phyloP scores from a whole-genome alignment of 129 eudicot species.

The Helichrysum umbraculigerum region DNA sequence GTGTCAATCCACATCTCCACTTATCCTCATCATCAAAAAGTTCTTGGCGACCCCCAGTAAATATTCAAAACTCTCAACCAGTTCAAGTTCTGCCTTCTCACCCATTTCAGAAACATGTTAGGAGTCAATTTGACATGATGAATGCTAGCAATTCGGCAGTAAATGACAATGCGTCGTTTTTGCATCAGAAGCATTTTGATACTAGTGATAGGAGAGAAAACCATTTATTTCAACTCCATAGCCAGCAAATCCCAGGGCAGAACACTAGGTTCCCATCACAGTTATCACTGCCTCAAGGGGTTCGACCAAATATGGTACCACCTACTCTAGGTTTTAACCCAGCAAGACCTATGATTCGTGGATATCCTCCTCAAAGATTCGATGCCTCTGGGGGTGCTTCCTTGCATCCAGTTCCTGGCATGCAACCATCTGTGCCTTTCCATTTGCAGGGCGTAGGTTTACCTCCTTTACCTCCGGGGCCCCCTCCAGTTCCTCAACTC shows the following conservation, averaged over 20 bases:
- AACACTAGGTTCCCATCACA: constrained; percentile 40
- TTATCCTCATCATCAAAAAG: constrained; percentile 46
- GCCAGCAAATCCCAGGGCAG: constrained; percentile 41
- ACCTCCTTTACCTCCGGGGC: constrained; percentile 56
- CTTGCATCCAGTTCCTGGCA: constrained; percentile 33
- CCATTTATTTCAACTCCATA: constrained; percentile 37
- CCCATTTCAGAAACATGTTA: constrained; percentile 42
- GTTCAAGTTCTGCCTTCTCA: constrained; percentile 34
- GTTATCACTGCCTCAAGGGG: constrained; percentile 42
- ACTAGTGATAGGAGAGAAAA: constrained; percentile 28
- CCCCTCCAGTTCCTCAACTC: constrained; percentile 52
- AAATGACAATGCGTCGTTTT: constrained; percentile 40
- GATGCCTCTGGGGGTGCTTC: constrained; percentile 31
- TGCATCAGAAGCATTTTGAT: constrained; percentile 37
- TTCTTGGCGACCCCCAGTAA: constrained; percentile 55
- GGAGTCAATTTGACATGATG: constrained; percentile 38
- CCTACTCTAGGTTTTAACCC: constrained; percentile 34
- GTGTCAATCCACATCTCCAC: constrained; percentile 33
- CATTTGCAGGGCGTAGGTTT: constrained; percentile 44
- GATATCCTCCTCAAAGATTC: constrained; percentile 50
- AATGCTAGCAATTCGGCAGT: constrained; percentile 34
- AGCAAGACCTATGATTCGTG: constrained; percentile 39
- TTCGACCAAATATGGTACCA: constrained; percentile 44
- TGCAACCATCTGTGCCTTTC: constrained; percentile 49
- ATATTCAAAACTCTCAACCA: constrained; percentile 40